Evolutionary conservation across 164 flowering plant species (phyloP), one percentile per base, ranked within the genome.

Genomic region (Macadamia integrifolia): DNA sequence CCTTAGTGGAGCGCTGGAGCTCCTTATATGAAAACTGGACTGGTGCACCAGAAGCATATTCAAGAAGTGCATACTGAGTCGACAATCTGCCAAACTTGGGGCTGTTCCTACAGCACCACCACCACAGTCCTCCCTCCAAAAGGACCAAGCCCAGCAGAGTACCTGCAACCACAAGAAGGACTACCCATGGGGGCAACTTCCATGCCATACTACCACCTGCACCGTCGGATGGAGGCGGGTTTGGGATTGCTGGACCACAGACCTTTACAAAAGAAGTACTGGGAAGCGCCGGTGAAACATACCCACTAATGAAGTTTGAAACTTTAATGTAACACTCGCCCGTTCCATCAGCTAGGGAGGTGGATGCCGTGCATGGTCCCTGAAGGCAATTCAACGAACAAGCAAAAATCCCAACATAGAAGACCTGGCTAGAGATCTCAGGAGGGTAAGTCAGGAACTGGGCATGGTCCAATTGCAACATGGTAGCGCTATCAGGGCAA

Each of bases 261-360:
- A 93, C 89, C 79, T 90, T 90, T 18, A 93, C 71, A 70, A 62
- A 91, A 0, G 97, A 91, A 31, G 86, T 86, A 69, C 92, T 83
- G 12, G 98, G 85, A 52, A 93, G 70, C 0, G 88, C 76, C 0
- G 95, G 83, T 0, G 86, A 84, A 42, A 82, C 83, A 62, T 86
- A 89, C 17, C 87, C 98, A 49, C 95, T 87, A 5, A 88, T 66
- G 66, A 84, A 88, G 69, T 28, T 70, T 0, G 81, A 67, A 0
- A 73, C 48, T 70, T 87, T 93, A 61, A 73, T 18, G 79, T 77
- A 86, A 76, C 97, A 93, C 23, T 64, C 10, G 31, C 95, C 97
- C 0, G 89, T 73, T 4, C 98, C 98, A 78, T 91, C 95, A 0
- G 87, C 73, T 61, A 84, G 59, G 0, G 89, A 71, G 23, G 93